These are phyloP conservation scores for Candida labiduridarum DNA, from an alignment of 1,139 yeast species.

Conservation along the genomic window DNA sequence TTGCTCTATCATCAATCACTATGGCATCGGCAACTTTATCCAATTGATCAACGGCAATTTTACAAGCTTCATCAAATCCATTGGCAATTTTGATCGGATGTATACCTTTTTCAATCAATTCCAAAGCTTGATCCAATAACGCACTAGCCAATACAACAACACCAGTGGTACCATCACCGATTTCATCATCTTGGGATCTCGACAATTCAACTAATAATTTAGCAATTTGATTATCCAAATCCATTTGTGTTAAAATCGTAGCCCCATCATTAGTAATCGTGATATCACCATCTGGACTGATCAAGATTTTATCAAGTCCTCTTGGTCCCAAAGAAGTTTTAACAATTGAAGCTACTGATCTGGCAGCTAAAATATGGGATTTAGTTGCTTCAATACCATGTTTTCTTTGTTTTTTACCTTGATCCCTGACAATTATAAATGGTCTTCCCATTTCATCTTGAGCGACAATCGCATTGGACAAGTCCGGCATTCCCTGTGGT, in stretches of 20 bases:
- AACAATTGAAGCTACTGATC: slow-evolving; percentile 91
- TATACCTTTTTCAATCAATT: slow-evolving; percentile 92
- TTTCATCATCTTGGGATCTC: slow-evolving; percentile 96
- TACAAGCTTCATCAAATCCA: slow-evolving; percentile 97
- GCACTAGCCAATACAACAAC: slow-evolving; percentile 97
- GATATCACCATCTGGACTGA: slow-evolving; percentile 93
- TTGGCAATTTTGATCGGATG: slow-evolving; percentile 97
- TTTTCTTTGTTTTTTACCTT: slow-evolving; percentile 87
- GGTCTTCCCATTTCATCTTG: slow-evolving; percentile 99
- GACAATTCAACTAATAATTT: slow-evolving; percentile 92
- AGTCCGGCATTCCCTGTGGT: slow-evolving; percentile 76
- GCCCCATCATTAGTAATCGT: slow-evolving; percentile 99
- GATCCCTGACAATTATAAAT: slow-evolving; percentile 95
- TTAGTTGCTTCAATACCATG: slow-evolving; percentile 96
- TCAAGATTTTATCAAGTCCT: slow-evolving; percentile 94
- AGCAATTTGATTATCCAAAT: slow-evolving; percentile 93
- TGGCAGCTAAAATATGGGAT: slow-evolving; percentile 92
- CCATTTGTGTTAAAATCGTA: slow-evolving; percentile 94
- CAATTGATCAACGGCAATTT: slow-evolving; percentile 77
- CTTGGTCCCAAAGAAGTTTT: slow-evolving; percentile 95
- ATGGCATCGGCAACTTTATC: slow-evolving; percentile 73
- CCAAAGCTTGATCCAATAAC: slow-evolving; percentile 89
- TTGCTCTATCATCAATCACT: slow-evolving; percentile 52
- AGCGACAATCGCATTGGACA: slow-evolving; percentile 97
- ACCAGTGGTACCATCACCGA: slow-evolving; percentile 99